Base-by-base conservation (phyloP, 2,329 filamentous ascomycete species). In the Pezicula radicicola region DNA sequence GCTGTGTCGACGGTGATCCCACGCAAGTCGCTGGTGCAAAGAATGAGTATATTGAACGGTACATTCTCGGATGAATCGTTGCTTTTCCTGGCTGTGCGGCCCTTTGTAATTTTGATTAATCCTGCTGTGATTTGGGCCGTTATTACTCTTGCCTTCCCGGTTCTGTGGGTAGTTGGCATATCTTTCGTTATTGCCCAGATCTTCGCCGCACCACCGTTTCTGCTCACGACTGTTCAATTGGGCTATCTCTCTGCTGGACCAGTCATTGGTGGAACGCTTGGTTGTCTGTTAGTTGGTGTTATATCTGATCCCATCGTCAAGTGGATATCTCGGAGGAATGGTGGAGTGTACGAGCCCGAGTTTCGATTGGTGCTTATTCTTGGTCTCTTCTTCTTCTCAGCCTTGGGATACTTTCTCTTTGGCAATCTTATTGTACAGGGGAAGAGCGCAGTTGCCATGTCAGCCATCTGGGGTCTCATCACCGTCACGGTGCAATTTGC, bases 111-210 rank as follows among this genome's bases (percentile, higher is more conserved):
- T 45, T 73, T 77, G 56, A 68, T 72, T 52, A 79, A 78, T 47
- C 67, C 75, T 0, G 75, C 71, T 15, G 73, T 78, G 9, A 64
- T 77, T 12, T 79, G 75, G 75, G 72, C 70, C n/a, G 75, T 78
- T 40, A 56, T 79, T 19, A 61, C 76, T 7, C 70, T 68, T 5
- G 72, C 70, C 50, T 67, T 68, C 43, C 63, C 71, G 3, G 70
- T 66, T 1, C 68, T 68, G 19, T 71, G 72, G 44, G 70, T 69
- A 57, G 72, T 73, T 18, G 69, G 70, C 1, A 70, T 68, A 60
- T 68, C 67, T 4, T 69, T 69, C 54, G 66, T 68, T 51, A 66
- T 72, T 55, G 69, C 70, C n/a, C 70, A 72, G 27, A 77, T 78
- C 57, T 78, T 78, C 62, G 71, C 71, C 44, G 67, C 61, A 1